phyloP scores from a whole-genome alignment of 306 rosid genomes.

The Astragalus membranaceus region DNA sequence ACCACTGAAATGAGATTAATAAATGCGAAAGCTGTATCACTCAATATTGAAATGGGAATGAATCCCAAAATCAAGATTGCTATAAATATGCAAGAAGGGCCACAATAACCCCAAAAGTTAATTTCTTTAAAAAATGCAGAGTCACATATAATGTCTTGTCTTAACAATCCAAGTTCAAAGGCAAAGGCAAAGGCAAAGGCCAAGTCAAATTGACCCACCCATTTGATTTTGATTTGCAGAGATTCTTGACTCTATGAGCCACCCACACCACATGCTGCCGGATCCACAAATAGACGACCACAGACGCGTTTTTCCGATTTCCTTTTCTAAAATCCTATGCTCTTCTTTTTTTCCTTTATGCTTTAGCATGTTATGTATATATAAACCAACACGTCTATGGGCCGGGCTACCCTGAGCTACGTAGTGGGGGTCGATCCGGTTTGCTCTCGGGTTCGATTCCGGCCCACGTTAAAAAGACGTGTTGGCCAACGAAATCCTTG shows the following conservation, averaged over 20 bases:
- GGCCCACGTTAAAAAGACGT: no score
- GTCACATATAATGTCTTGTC: not conserved
- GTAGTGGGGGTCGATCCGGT: no score
- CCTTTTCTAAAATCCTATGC: not conserved
- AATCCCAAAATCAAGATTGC: not conserved
- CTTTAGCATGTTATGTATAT: not conserved
- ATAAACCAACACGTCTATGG: no score
- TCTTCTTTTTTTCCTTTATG: not conserved
- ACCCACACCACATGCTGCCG: not conserved
- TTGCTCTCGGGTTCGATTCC: no score
- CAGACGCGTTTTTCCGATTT: constrained; percentile 11
- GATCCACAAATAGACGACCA: constrained; percentile 12
- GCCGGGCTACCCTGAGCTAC: no score
- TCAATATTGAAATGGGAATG: not conserved
- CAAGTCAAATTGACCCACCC: constrained; percentile 2
- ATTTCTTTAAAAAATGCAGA: not conserved
- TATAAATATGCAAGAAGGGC: constrained; percentile 6
- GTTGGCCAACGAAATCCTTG: no score
- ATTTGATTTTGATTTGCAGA: not conserved
- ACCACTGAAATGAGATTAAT: not conserved
- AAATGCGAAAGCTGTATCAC: not conserved
- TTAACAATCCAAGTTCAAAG: not conserved
- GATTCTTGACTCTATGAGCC: not conserved
- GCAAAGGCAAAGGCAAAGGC: constrained; percentile 16
- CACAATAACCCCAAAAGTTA: not conserved